Base-by-base conservation (phyloP, 257 asterid genomes). In the Nicotiana otophora region DNA sequence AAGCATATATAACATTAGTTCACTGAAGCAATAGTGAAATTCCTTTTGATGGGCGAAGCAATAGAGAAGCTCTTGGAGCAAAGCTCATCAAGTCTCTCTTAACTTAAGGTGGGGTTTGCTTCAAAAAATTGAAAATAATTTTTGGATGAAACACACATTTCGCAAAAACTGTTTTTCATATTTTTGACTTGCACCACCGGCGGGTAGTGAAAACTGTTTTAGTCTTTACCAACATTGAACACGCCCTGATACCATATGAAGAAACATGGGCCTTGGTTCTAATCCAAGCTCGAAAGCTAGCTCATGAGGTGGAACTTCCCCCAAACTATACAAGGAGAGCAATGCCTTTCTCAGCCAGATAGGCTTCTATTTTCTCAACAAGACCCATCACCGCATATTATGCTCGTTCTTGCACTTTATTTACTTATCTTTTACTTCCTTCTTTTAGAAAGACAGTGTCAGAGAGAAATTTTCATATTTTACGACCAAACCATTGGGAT, bases 381-480 rank as follows among this genome's bases (percentile, higher is more conserved):
- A 7, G 78, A 70, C 23, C 78, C 58, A 23, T 31, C 34, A 2
- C 46, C 5, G 3, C 7, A 70, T 19, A 70, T 20, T 72, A 20
- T 34, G 16, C 60, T 72, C 60, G 1, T 46, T 72, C 58, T 46
- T 72, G 12, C 34, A 72, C n/a, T 72, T 20, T 42, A 39, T n/a
- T 68, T 69, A 1, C 57, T n/a, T 69, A 70, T 69, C 77, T 69
- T 39, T 39, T 69, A n/a, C 77, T 69, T 68, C 36, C 58, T 70
- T 6, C 3, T 12, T 39, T 70, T 39, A 53, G 30, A 70, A 70
- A 70, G 58, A 70, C 20, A 70, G 0, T 28, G 60, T 42, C 58
- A 70, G 78, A 70, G 19, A 42, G n/a, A 70, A 70, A 28, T 7
- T 5, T 39, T 39, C 46, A 39, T 6, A 39, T 39, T 39, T 39